These are phyloP conservation scores for Sphaerosporella brunnea DNA, from an alignment of 495 filamentous ascomycete genomes.

Conservation along the genomic window DNA sequence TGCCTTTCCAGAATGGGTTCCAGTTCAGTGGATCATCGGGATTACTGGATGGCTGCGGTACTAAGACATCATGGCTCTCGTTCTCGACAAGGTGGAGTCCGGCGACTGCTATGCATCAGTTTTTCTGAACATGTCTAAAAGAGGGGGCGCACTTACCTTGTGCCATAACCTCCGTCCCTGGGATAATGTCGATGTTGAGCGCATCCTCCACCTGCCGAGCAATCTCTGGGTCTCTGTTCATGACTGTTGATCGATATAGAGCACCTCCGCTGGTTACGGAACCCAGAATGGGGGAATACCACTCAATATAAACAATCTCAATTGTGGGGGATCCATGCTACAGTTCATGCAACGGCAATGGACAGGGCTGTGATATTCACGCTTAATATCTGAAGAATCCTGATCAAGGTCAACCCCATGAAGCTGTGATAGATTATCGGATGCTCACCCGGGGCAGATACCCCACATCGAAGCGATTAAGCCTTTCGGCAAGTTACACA, in stretches of 20 bases:
- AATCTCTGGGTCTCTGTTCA: background rate
- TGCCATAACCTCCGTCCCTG: constrained; percentile 30
- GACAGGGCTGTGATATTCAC: too few relatives aligned
- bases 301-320: too few relatives aligned
- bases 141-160: background rate
- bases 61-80: constrained; percentile 28
- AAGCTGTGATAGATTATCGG: too few relatives aligned
- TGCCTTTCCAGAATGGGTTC: constrained; percentile 32
- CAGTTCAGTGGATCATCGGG: constrained; percentile 48
- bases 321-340: too few relatives aligned
- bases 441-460: too few relatives aligned
- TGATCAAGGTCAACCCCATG: too few relatives aligned
- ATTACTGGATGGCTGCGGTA: constrained; percentile 40
- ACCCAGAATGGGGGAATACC: too few relatives aligned
- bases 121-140: background rate
- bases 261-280: too few relatives aligned
- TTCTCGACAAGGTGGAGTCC: constrained; percentile 5
- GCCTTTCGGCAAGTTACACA: too few relatives aligned
- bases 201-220: constrained; percentile 1
- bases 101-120: background rate
- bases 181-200: constrained; percentile 28
- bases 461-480: too few relatives aligned
- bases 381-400: too few relatives aligned
- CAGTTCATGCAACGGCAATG: too few relatives aligned
- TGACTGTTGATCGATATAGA: background rate